phyloP scores from a whole-genome alignment of 768 basidiomycete species.

The Lentinus tigrinus region DNA sequence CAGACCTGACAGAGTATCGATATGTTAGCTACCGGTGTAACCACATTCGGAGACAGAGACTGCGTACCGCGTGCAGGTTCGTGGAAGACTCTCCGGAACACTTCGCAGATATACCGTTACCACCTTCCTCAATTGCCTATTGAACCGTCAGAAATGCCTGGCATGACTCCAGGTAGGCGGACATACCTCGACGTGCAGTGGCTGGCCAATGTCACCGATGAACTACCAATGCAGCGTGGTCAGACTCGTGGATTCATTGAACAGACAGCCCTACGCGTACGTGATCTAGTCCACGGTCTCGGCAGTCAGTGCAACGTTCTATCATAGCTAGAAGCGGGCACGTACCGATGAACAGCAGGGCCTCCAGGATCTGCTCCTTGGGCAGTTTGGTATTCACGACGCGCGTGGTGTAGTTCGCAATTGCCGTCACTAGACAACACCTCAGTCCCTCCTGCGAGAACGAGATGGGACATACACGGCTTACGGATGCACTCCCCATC shows the following conservation, averaged over 20 bases:
- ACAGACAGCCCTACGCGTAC: not conserved
- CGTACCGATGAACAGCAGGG: slow-evolving; percentile 47
- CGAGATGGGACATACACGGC: not conserved
- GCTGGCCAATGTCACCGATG: slow-evolving; percentile 26
- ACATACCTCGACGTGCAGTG: slow-evolving; percentile 23
- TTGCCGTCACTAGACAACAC: slow-evolving; percentile 43
- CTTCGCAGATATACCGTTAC: slow-evolving; percentile 25
- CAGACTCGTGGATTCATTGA: not conserved
- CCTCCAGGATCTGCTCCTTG: slow-evolving; percentile 44
- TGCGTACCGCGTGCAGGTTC: slow-evolving; percentile 23
- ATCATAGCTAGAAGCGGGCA: not conserved
- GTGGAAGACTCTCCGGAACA: slow-evolving; percentile 20
- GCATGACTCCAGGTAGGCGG: not conserved
- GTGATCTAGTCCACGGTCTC: slow-evolving; percentile 8
- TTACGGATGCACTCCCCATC: slow-evolving; percentile 30
- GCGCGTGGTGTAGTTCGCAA: slow-evolving; percentile 55
- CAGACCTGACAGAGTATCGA: slow-evolving; percentile 1
- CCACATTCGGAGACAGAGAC: too few species aligned
- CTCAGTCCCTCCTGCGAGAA: not conserved
- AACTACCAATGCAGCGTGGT: slow-evolving; percentile 11
- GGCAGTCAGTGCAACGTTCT: not conserved
- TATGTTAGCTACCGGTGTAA: not conserved
- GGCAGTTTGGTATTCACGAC: slow-evolving; percentile 41
- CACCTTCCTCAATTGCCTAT: slow-evolving; percentile 29
- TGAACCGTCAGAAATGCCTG: not conserved